Evolutionary conservation across 345 rosid species (phyloP), one percentile per base, ranked within the genome.

Genomic region (Gossypium sturtianum): DNA sequence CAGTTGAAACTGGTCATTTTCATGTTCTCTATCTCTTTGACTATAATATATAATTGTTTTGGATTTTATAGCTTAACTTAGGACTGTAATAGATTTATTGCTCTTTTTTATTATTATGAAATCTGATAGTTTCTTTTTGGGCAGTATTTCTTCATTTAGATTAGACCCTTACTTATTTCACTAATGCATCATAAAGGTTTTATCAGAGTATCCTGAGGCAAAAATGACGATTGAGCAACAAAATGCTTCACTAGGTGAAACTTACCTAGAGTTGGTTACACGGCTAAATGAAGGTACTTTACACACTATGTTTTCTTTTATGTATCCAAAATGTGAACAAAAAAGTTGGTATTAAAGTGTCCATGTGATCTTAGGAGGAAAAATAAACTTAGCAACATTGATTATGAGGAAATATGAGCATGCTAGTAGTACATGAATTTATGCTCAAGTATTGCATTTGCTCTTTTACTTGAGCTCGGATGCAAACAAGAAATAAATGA

Each of bases 1-100:
- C 85, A 88, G 86, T 82, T 95, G 91, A 95, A 93, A 93, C 94
- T 91, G 99, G 99, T 95, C 77, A 91, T 70, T 43, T 22, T 79
- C 58, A 74, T 25, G 79, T 59, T 76, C 77, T 71, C 52, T 65
- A 22, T 70, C 73, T 65, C 61, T 71, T 80, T 19, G 25, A 62
- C 59, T 25, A 29, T 25, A 16, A 45, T 11, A 16, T 47, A 10
- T 20, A 44, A 23, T 25, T 34, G 13, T 57, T 51, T 60, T 62
- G 12, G 7, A 56, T 69, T 56, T 64, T 70, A 13, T 22, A 13
- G 11, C 27, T 49, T n/a, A 63, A 52, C 25, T 62, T 29, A 4
- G 71, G 41, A 22, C 22, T 47, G 13, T 23, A 64, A 7, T 7
- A 25, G 29, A 54, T 23, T 52, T 65, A 15, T 27, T 64, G 59